Base-by-base conservation (phyloP, 768 basidiomycete genomes). In the Austroboletus eburneus region DNA sequence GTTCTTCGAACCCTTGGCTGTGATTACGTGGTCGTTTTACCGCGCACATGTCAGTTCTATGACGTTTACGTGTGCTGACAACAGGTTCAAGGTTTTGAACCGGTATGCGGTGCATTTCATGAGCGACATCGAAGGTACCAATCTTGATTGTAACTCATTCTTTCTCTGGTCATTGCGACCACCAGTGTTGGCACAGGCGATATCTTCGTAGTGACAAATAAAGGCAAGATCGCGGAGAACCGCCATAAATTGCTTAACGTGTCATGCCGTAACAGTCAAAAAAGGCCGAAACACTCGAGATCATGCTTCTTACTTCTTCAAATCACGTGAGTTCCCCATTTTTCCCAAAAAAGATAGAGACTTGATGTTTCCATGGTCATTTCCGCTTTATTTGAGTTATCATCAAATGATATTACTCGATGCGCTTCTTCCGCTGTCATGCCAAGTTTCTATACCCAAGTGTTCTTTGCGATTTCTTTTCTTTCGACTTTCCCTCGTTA, bases 101-200 rank as follows among this genome's bases (percentile, higher is more conserved):
- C 29, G 27, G 17, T 14, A 46, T 45, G 34, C 54, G 45, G 57
- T 49, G 55, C 46, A 8, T 59, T 55, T 32, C 41, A 50, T 52
- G 45, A n/a, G 52, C 50, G 51, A n/a, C 59, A 38, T 39, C 50
- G 51, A 62, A 66, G 72, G 70, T 14, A 63, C 69, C 45, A 69
- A 69, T 20, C 64, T 69, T 46, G 69, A 69, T 18, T 63, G 74
- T 39, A 70, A 75, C 37, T 62, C 63, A n/a, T n/a, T n/a, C 14
- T 59, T 77, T 32, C 14, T 32, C 12, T 32, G 77, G 7, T 80
- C 81, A n/a, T 79, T 81, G 59, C 78, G 78, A 57, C 79, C 79
- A 21, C 30, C 14, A 32, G 30, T 13, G 30, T 32, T 14, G 14
- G 27, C 12, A 27, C 27, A 6, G 12, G 27, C 27, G 12, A 27